Evolutionary conservation across 495 filamentous ascomycete species (phyloP), one percentile per base, ranked within the genome.

Genomic region (Penicillium bovifimosum): DNA sequence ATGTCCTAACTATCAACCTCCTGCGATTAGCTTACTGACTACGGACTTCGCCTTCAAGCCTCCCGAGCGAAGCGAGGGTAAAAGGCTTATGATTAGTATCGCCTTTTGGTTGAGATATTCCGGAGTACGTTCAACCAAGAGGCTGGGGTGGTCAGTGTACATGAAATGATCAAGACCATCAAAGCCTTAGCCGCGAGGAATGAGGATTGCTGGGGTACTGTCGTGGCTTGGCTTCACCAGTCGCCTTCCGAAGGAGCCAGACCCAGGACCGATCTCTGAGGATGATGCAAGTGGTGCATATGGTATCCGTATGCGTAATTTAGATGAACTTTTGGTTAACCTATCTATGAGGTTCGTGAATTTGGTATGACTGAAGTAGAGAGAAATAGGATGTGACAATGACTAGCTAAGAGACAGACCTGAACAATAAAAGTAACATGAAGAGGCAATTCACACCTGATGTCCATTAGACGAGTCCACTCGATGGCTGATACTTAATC

Each of bases 21-120:
- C n/a, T n/a, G n/a, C n/a, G n/a, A n/a, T n/a, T n/a, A n/a, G n/a
- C n/a, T n/a, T n/a, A n/a, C n/a, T n/a, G n/a, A n/a, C n/a, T n/a
- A n/a, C n/a, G n/a, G n/a, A n/a, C n/a, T n/a, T n/a, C n/a, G n/a
- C n/a, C n/a, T n/a, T n/a, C n/a, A n/a, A n/a, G n/a, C n/a, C n/a
- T n/a, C n/a, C n/a, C n/a, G n/a, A n/a, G n/a, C n/a, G n/a, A n/a
- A n/a, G n/a, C n/a, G n/a, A n/a, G n/a, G n/a, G n/a, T n/a, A n/a
- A n/a, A n/a, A n/a, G n/a, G n/a, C n/a, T n/a, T 71, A 67, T 47
- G 63, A 62, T 24, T 64, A 73, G 55, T 70, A 75, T 43, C 50
- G 54, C 24, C 14, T n/a, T 45, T 54, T 73, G 24, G 53, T 66
- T 55, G 46, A 63, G 0, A 53, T 56, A 0, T 75, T 59, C 35